phyloP scores from a whole-genome alignment of 768 basidiomycete species.

The Leccinum aurantiacum region DNA sequence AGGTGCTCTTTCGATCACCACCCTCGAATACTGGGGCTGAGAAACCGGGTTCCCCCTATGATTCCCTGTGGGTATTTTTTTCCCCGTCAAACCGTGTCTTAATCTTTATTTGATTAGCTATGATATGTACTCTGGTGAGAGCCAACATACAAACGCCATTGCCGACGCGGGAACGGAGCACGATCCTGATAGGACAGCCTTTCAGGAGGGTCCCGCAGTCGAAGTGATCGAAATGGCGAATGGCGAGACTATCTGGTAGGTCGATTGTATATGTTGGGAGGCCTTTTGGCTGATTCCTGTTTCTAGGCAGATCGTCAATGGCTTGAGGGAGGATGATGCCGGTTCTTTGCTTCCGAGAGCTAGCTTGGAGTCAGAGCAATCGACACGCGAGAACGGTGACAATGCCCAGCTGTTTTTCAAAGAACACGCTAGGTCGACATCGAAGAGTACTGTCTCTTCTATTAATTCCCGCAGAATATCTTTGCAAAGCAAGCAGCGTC shows the following conservation, averaged over 20 bases:
- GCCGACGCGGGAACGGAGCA: slow-evolving; percentile 35
- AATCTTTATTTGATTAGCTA: slow-evolving; percentile 49
- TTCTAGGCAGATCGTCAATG: slow-evolving; percentile 75
- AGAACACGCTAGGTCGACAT: slow-evolving; percentile 66
- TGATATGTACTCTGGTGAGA: slow-evolving; percentile 76
- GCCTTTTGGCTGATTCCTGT: neutral
- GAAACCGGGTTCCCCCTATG: slow-evolving; percentile 70
- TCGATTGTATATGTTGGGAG: slow-evolving; percentile 10
- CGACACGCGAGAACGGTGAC: slow-evolving; percentile 44
- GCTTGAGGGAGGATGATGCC: slow-evolving; percentile 73
- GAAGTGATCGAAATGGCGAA: slow-evolving; percentile 85
- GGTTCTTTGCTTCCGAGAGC: slow-evolving; percentile 67
- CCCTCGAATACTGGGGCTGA: slow-evolving; percentile 47
- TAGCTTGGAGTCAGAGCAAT: slow-evolving; percentile 77
- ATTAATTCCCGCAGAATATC: slow-evolving; percentile 61
- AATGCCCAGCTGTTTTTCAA: slow-evolving; percentile 74
- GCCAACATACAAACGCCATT: slow-evolving; percentile 35
- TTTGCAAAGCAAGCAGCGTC: slow-evolving; percentile 55
- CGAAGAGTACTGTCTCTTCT: slow-evolving; percentile 62
- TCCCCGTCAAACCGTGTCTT: slow-evolving; percentile 14
- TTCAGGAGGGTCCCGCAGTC: slow-evolving; percentile 57
- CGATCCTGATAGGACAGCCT: slow-evolving; percentile 27
- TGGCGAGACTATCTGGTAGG: slow-evolving; percentile 83
- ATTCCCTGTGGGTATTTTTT: slow-evolving; percentile 64
- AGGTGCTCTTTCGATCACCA: slow-evolving; percentile 41